Percentiles rank a stretch among this genome's conserved stretches.
Evolutionary conservation across 495 filamentous ascomycete species (phyloP).

Genomic region (Annulohypoxylon nitens): DNA sequence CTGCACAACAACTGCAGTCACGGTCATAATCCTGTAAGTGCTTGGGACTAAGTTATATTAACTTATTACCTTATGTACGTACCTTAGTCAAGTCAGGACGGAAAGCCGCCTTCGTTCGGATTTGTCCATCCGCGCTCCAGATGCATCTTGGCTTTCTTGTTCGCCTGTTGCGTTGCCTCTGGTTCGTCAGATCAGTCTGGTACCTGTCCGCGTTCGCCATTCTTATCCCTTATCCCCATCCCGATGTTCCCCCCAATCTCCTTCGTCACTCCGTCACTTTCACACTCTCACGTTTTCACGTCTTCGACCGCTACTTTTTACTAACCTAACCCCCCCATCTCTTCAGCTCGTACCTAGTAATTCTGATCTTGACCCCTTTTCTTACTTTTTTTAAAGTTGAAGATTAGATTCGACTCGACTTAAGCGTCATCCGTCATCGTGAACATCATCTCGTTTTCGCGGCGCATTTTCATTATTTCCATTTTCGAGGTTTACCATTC

Average conservation of each 20-base stretch:
- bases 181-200: no score
- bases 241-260: background rate
- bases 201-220: background rate
- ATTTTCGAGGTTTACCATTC: background rate
- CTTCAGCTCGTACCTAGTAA: conserved; percentile 13
- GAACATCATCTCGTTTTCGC: no score
- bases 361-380: background rate
- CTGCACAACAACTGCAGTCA: conserved; percentile 20
- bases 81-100: conserved; percentile 40
- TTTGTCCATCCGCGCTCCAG: conserved; percentile 33
- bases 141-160: conserved; percentile 9
- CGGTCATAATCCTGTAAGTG: conserved; percentile 43
- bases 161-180: background rate
- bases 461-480: background rate
- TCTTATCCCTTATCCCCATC: background rate
- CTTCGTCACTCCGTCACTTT: background rate
- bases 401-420: background rate
- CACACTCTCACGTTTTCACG: background rate
- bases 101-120: conserved; percentile 25
- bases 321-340: conserved; percentile 8
- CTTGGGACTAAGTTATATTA: conserved; percentile 22
- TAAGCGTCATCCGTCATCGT: no score
- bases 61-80: conserved; percentile 42
- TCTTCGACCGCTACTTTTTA: conserved; percentile 9
- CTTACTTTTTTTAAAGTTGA: background rate